Evolutionary conservation across 805 yeast genomes (phyloP), one percentile per base, ranked within the genome.

Genomic region (Ogataea pini): DNA sequence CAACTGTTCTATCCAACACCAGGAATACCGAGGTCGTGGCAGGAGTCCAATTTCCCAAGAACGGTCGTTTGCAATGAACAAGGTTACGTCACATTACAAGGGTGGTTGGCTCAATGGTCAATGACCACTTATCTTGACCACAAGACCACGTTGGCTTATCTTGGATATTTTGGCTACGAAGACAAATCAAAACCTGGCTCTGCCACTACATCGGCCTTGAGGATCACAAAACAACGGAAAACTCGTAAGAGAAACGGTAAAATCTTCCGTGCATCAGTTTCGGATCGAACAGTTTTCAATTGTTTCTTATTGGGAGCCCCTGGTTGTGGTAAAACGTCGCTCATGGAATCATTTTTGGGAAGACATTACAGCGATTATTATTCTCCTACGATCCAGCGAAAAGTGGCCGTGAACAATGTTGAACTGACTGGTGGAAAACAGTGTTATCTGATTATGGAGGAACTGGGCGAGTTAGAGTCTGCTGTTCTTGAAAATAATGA

Each of bases 101-200:
- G 99, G 2, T 94, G 99, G 99, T 70, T 94, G 32, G 99, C 99
- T 0, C 98, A 92, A 61, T 94, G 99, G 99, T 85, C 92, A 58
- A 86, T 94, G 87, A 89, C 97, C 0, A 92, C 98, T 0, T 90
- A 82, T 56, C 70, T 94, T 25, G 96, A 91, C 58, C 82, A 86
- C 62, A 82, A 78, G 57, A 85, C 89, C 0, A 90, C 98, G 0
- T 75, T 94, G 43, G 95, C 89, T 43, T 94, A 92, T 60, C 69
- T 94, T 52, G 96, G 95, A 0, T 89, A 88, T 69, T 75, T 94
- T 47, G 99, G 99, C 0, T 92, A 86, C 61, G 96, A 88, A 72
- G 60, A 54, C 55, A 61, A 47, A 58, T 65, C 45, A 36, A 49
- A 55, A 22, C 42, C 47, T 12, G 55, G 56, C 0, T 31, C 51